Evolutionary conservation across 352 stramenopile species (phyloP), one percentile per base, ranked within the genome.

Genomic region (Phytophthora foliorum): DNA sequence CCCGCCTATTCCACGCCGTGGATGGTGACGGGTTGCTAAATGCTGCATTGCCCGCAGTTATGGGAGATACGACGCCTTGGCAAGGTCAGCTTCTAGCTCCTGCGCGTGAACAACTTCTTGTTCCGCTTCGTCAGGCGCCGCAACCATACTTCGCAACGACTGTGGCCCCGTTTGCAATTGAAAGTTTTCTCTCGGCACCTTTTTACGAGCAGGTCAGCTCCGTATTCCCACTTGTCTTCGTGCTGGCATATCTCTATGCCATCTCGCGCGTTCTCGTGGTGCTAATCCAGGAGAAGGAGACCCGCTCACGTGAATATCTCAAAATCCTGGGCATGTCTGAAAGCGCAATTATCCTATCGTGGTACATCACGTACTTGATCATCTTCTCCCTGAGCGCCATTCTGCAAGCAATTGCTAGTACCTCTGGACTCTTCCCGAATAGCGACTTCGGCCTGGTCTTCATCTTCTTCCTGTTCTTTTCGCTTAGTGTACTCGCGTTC

Each of bases 221-320:
- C 19, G 74, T 93, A 0, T 94, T 95, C 53, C 67, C 86, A 10
- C 69, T 98, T 31, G 87, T 98, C 21, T 98, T 97, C 69, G 70
- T 98, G 25, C 72, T 98, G 25, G 84, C 89, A 25, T 90, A 91
- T 50, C 31, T 91, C 19, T 86, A 89, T 27, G 70, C 78, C 3
- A 66, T 91, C 13, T 95, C 91, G 39, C 78, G 88, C 4, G 84
- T 97, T 21, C 71, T 98, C 7, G 82, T 95, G 31, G 84, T 80
- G 29, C 72, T 91, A 24, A 96, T 98, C 16, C 74, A 85, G 22
- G 94, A 98, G 71, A 92, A 92, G 36, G 84, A 92, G 64, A 82
- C 80, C 6, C 63, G 78, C 2, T 74, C 76, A 38, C 66, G 84
- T 32, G 84, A 92, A 42, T 87, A 89, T 53, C 84, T 92, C 67